phyloP scores from a whole-genome alignment of 1,284 basidiomycete genomes.

The Apiotrichum mycotoxinovorans region DNA sequence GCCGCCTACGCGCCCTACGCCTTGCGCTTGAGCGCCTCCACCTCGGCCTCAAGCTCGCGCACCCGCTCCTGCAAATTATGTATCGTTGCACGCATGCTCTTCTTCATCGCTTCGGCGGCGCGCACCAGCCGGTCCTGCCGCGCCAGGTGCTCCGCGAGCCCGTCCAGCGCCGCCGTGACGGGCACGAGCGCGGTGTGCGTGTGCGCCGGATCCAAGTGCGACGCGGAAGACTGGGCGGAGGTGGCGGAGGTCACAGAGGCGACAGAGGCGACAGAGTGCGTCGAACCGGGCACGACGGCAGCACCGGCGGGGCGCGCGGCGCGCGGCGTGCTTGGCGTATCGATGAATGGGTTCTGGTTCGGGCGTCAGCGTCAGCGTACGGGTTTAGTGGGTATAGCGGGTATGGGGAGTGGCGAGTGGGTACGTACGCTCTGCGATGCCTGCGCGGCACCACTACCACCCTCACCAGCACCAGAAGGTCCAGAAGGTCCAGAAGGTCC shows the following conservation, averaged over 20 bases:
- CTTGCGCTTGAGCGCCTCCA: conserved; percentile 2
- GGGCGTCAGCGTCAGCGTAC: background rate
- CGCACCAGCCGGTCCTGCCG: conserved; percentile 39
- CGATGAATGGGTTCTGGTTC: conserved; percentile 9
- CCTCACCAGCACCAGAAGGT: too few species aligned
- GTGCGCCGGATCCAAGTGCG: background rate
- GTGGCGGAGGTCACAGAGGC: background rate
- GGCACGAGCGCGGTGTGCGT: conserved; percentile 30
- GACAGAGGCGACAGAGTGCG: background rate
- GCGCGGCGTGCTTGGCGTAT: background rate
- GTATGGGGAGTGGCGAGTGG: too few species aligned
- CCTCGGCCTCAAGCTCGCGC: conserved; percentile 17
- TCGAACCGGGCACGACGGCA: background rate
- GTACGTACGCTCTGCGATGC: too few species aligned
- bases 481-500: too few species aligned
- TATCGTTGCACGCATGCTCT: conserved; percentile 38
- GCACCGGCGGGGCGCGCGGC: background rate
- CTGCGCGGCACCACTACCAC: too few species aligned
- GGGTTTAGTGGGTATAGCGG: background rate
- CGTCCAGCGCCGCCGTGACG: conserved; percentile 24
- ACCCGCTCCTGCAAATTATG: conserved; percentile 32
- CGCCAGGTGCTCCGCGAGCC: conserved; percentile 36
- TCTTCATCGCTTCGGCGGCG: conserved; percentile 40
- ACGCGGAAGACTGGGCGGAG: background rate
- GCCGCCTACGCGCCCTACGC: background rate